phyloP scores from a whole-genome alignment of 1,284 basidiomycete species.

The Bondarzewia mesenterica region DNA sequence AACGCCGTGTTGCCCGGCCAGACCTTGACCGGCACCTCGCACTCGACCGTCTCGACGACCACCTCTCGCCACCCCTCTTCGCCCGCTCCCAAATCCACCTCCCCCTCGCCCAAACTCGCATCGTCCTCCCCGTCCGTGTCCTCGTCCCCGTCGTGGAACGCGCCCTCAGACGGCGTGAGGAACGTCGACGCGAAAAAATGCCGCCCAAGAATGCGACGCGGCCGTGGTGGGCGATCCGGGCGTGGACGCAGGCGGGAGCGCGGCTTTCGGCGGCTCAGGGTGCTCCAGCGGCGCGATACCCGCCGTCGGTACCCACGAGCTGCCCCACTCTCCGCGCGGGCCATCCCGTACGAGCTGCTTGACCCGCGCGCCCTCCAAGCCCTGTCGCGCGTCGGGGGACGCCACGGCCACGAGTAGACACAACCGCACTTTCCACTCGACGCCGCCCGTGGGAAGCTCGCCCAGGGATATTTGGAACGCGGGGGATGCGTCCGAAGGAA shows the following conservation, averaged over 20 bases:
- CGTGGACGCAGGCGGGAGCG: slow-evolving; percentile 8
- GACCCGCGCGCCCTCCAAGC: slow-evolving; percentile 39
- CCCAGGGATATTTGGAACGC: slow-evolving; percentile 59
- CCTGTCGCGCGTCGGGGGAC: slow-evolving; percentile 11
- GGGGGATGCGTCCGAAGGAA: slow-evolving; percentile 83
- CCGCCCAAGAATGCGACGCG: slow-evolving; percentile 54
- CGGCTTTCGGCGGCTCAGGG: slow-evolving; percentile 13
- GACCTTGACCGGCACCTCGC: slow-evolving; percentile 82
- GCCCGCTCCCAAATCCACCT: slow-evolving; percentile 46
- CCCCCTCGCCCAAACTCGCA: slow-evolving; percentile 31
- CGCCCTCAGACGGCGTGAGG: slow-evolving; percentile 36
- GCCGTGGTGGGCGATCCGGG: no score
- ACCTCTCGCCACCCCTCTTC: slow-evolving; percentile 60
- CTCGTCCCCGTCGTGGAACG: slow-evolving; percentile 52
- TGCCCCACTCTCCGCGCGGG: slow-evolving; percentile 54
- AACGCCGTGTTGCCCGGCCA: slow-evolving; percentile 88
- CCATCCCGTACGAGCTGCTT: slow-evolving; percentile 53
- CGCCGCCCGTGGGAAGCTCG: slow-evolving; percentile 34
- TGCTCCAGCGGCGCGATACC: slow-evolving; percentile 57
- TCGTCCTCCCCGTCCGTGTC: slow-evolving; percentile 15
- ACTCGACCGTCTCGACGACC: slow-evolving; percentile 78
- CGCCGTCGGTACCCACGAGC: slow-evolving; percentile 51
- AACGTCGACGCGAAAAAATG: slow-evolving; percentile 45
- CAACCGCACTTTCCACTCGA: slow-evolving; percentile 81
- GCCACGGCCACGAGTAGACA: slow-evolving; percentile 74